phyloP scores from a whole-genome alignment of 2,329 filamentous ascomycete species.

The Penicillium aurantiogriseum region DNA sequence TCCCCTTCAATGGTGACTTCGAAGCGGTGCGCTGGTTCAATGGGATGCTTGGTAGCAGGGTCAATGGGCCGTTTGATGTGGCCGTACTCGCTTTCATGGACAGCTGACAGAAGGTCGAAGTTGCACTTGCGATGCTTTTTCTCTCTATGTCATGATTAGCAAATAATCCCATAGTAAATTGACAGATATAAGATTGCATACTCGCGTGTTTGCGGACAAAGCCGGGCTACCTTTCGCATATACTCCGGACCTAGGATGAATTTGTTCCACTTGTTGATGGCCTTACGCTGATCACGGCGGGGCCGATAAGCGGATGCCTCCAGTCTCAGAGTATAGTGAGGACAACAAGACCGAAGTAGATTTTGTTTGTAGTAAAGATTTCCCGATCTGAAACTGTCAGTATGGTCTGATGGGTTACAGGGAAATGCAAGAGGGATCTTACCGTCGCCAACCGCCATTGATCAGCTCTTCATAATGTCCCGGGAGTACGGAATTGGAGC shows the following conservation, averaged over 20 bases:
- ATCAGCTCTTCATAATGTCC: constrained; percentile 50
- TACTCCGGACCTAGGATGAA: constrained; percentile 50
- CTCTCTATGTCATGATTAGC: constrained; percentile 35
- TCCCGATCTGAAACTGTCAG: constrained; percentile 41
- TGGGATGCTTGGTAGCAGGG: constrained; percentile 42
- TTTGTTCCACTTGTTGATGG: constrained; percentile 50
- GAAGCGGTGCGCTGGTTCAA: constrained; percentile 51
- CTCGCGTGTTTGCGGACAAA: constrained; percentile 48
- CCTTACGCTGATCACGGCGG: constrained; percentile 48
- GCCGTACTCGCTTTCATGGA: constrained; percentile 48
- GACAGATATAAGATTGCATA: constrained; percentile 25
- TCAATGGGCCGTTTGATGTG: constrained; percentile 45
- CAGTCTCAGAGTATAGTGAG: constrained; percentile 64
- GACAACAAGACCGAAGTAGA: constrained; percentile 78
- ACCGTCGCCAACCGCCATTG: constrained; percentile 52
- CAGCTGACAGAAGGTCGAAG: constrained; percentile 44
- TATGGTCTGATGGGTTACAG: constrained; percentile 1
- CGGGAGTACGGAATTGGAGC: constrained; percentile 44
- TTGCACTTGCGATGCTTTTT: constrained; percentile 44
- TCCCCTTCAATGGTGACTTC: constrained; percentile 50
- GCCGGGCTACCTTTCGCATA: constrained; percentile 44
- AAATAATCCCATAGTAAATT: background rate
- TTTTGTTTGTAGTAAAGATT: constrained; percentile 53
- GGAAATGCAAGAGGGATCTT: constrained; percentile 11
- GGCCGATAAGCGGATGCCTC: constrained; percentile 45